Evolutionary conservation across 2,329 filamentous ascomycete species (phyloP), one percentile per base, ranked within the genome.

Genomic region (Chaetomium strumarium): DNA sequence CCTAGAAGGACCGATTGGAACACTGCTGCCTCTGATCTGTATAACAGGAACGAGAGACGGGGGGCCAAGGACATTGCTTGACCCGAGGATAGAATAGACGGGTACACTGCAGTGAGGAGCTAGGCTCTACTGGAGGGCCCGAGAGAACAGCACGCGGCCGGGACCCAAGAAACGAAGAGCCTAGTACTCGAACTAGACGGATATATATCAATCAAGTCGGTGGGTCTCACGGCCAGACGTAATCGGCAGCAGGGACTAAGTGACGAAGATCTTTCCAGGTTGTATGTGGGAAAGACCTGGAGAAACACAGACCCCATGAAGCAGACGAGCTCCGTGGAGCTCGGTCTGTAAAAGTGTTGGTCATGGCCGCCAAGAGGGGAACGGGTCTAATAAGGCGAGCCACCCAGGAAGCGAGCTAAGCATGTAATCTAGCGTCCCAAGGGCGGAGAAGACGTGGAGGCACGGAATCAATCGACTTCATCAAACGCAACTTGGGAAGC

Each of bases 291-390:
- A 7, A 24, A 24, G 24, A 24, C 16, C 47, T 31, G 36, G 47
- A 44, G 42, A 34, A 49, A n/a, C 16, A n/a, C 16, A 39, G 40
- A 29, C 29, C 39, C 52, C 12, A 24, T 29, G 38, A 33, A 33
- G 17, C 36, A 36, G 51, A 49, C 20, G 39, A 41, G 30, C 51
- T 51, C 43, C 47, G 43, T 39, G 34, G 43, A 50, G 52, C 47
- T 38, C 39, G 43, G 50, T 17, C 44, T 19, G n/a, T n/a, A 51
- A 37, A 36, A 24, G 10, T 33, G 30, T 33, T 46, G 31, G 46
- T 53, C 54, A 56, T 56, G 51, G 34, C 39, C 24, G 34, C 41
- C 46, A 40, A 46, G 31, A 13, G 37, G 42, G 37, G 42, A 40
- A 46, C 12, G 38, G 14, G 29, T 5, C 34, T 8, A n/a, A 14